These are phyloP conservation scores for Malus asiatica DNA, from an alignment of 306 rosid species.

Conservation along the genomic window DNA sequence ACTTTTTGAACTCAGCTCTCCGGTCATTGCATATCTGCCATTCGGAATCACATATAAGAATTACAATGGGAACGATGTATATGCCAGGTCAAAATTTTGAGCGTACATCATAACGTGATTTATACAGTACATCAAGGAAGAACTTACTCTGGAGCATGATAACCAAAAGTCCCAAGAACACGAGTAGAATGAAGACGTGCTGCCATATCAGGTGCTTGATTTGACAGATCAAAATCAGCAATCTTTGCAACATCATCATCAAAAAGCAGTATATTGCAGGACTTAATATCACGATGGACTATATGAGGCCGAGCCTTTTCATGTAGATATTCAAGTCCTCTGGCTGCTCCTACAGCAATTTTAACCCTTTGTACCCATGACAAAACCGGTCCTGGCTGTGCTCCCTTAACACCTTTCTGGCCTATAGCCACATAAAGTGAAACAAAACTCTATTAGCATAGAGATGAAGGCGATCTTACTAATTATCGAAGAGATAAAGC, in stretches of 20 bases:
- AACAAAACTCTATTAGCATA: background rate
- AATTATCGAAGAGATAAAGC: background rate
- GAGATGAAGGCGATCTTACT: background rate
- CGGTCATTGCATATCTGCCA: slow-evolving; percentile 81
- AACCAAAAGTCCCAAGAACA: slow-evolving; percentile 87
- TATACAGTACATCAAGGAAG: slow-evolving; percentile 7
- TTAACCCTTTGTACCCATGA: slow-evolving; percentile 73
- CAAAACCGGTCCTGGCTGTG: slow-evolving; percentile 63
- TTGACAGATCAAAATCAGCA: slow-evolving; percentile 78
- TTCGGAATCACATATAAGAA: slow-evolving; percentile 4
- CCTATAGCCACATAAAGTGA: slow-evolving; percentile 36
- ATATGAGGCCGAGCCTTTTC: slow-evolving; percentile 66
- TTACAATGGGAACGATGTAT: background rate
- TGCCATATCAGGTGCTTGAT: slow-evolving; percentile 74
- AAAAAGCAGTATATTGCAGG: slow-evolving; percentile 66
- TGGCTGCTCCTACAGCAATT: slow-evolving; percentile 80
- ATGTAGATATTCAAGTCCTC: slow-evolving; percentile 72
- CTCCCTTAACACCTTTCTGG: slow-evolving; percentile 62
- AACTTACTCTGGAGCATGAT: slow-evolving; percentile 85
- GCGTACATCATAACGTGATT: background rate
- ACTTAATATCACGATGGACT: slow-evolving; percentile 77
- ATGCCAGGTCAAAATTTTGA: background rate
- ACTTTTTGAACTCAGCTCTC: slow-evolving; percentile 60
- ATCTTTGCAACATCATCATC: slow-evolving; percentile 65
- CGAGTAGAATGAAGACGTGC: slow-evolving; percentile 90